Evolutionary conservation across 768 basidiomycete species (phyloP), one percentile per base, ranked within the genome.

Genomic region (Suillus paluster): DNA sequence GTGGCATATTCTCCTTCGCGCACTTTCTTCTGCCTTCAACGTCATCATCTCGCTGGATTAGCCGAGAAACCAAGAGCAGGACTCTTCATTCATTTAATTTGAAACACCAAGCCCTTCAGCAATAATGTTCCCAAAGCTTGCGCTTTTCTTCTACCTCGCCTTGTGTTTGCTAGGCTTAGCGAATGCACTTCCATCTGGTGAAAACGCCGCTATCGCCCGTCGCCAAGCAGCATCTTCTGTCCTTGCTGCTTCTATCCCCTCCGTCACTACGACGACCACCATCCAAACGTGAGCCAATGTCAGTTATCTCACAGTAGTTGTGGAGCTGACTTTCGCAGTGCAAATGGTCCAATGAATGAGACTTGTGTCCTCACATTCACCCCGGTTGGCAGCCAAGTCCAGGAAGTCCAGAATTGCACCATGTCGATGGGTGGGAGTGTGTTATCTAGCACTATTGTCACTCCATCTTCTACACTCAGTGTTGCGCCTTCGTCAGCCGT

Each of bases 291-390:
- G 67, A 71, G 82, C 77, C n/a, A 36, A 5, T 34, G 19, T 17
- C 19, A 41, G 9, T 33, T 34, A 41, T 38, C 15, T 23, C 23
- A 10, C 14, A 30, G 2, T 17, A 11, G 5, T 10, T 4, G 34
- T 52, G 15, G 7, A 34, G 11, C 38, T 34, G 17, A 52, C 25
- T 19, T 33, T 30, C 30, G n/a, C 63, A 87, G 86, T 57, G 60
- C 79, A 49, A 75, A 79, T 60, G 87, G 88, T 19, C 71, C 73
- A 33, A 75, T 86, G 72, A 83, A 78, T 45, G 79, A 86, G 75
- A 86, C 81, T n/a, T 90, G 89, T 70, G 77, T 81, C 11, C 75
- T 86, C 53, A 83, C 83, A 11, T 77, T 89, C 52, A 86, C 83
- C 5, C 87, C 72, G 4, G 75, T 81, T 65, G 87, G 86, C 19